These are phyloP conservation scores for Quercus wislizeni DNA, from an alignment of 306 rosid species.

Conservation along the genomic window DNA sequence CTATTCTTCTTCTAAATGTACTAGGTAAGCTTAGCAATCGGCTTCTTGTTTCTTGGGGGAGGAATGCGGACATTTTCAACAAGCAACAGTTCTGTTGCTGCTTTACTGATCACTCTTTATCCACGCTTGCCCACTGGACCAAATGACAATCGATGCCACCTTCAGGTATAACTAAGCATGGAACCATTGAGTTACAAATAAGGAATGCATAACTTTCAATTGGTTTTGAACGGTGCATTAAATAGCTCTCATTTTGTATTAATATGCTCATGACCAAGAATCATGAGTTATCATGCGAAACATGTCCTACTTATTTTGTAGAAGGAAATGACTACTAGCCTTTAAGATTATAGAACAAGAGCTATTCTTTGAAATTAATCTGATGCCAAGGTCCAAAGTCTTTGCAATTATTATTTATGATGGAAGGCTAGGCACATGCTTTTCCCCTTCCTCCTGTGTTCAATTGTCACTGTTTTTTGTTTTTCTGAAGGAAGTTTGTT, in stretches of 20 bases:
- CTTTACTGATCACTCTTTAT: conserved; percentile 87
- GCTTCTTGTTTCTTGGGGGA: conserved; percentile 98
- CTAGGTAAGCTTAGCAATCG: conserved; percentile 90
- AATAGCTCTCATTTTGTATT: not conserved
- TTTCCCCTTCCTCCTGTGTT: conserved; percentile 13
- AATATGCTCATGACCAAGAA: not conserved
- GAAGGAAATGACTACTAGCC: too few relatives aligned
- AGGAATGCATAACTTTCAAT: not conserved
- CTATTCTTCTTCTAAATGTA: conserved; percentile 17
- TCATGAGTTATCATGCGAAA: not conserved
- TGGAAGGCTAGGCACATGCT: not conserved
- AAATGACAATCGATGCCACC: conserved; percentile 94
- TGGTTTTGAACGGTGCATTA: not conserved
- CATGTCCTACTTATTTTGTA: too few relatives aligned
- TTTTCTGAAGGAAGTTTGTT: conserved; percentile 29
- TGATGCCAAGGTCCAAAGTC: not conserved
- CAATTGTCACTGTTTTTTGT: conserved; percentile 7
- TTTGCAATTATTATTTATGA: not conserved
- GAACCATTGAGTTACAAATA: not conserved
- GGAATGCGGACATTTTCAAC: conserved; percentile 95
- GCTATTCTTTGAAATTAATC: not conserved
- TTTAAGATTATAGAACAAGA: too few relatives aligned
- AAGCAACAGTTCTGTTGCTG: conserved; percentile 79
- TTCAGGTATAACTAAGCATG: conserved; percentile 62
- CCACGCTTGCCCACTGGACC: conserved; percentile 97